Conservation (phyloP, 1,139 yeast species). For the Debaryomyces sp. region DNA sequence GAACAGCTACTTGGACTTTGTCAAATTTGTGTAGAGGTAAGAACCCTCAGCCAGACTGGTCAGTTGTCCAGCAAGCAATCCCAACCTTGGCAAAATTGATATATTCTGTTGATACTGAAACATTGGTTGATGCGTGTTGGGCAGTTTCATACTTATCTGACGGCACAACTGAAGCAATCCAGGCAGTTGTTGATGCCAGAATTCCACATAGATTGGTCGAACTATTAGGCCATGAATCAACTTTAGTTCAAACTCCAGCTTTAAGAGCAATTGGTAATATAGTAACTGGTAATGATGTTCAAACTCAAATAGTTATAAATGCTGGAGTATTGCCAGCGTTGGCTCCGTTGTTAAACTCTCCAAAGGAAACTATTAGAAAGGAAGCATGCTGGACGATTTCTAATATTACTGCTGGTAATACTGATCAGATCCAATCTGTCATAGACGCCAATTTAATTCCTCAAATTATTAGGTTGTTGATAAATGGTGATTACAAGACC, state of each 20-base stretch:
- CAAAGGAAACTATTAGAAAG: constrained; percentile 90
- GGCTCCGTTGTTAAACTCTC: constrained; percentile 75
- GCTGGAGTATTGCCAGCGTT: constrained; percentile 90
- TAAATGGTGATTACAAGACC: constrained; percentile 89
- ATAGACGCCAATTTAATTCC: constrained; percentile 94
- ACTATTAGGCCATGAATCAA: constrained; percentile 77
- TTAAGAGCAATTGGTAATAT: constrained; percentile 96
- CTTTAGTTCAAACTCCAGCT: constrained; percentile 95
- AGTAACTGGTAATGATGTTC: constrained; percentile 94
- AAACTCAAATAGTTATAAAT: constrained; percentile 93
- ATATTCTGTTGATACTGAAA: constrained; percentile 89
- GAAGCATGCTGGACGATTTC: constrained; percentile 99
- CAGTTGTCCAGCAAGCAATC: constrained; percentile 77
- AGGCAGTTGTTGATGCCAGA: constrained; percentile 95
- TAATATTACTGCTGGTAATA: constrained; percentile 95
- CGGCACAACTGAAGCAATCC: constrained; percentile 90
- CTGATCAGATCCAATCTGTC: constrained; percentile 95
- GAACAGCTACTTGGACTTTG: constrained; percentile 98
- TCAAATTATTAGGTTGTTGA: constrained; percentile 80
- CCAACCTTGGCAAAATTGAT: constrained; percentile 92
- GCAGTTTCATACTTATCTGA: constrained; percentile 94
- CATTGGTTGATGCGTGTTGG: constrained; percentile 98
- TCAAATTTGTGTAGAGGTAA: constrained; percentile 96
- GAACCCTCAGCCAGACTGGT: constrained; percentile 96
- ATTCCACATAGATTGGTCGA: constrained; percentile 94